Conservation (phyloP, 2,329 filamentous ascomycete species). For the Botrytis hyacinthi region DNA sequence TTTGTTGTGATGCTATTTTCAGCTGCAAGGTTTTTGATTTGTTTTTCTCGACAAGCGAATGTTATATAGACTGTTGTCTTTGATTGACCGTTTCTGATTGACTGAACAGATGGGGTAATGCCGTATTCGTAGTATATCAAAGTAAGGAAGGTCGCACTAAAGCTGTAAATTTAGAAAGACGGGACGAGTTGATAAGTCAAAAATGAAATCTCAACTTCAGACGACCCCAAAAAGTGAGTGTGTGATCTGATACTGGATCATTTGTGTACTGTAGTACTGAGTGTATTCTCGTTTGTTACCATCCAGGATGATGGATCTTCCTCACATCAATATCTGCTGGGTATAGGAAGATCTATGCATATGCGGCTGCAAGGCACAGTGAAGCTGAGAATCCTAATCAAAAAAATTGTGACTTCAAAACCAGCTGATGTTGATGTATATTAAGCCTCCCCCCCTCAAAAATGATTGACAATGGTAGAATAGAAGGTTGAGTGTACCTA, state of each 20-base stretch:
- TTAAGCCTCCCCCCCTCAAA: background rate
- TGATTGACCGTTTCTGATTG: background rate
- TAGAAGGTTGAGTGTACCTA: background rate
- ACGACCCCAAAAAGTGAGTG: constrained; percentile 3
- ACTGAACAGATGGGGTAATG: background rate
- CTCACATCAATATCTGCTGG: constrained; percentile 11
- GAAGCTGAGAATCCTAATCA: constrained; percentile 7
- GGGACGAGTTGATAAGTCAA: background rate
- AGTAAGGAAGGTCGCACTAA: background rate
- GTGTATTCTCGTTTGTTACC: constrained; percentile 1
- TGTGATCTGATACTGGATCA: background rate
- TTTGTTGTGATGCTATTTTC: background rate
- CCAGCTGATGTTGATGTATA: background rate
- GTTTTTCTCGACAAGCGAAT: background rate
- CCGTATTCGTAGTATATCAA: background rate
- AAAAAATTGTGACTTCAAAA: background rate
- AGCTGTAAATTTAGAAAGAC: background rate
- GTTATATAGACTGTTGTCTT: background rate
- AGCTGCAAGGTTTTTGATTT: background rate
- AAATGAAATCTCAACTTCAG: background rate
- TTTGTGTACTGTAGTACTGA: background rate
- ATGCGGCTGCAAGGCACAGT: constrained; percentile 10
- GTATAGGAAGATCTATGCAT: constrained; percentile 18
- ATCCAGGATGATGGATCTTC: background rate
- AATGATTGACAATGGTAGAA: constrained; percentile 9